Evolutionary conservation across 2,329 filamentous ascomycete genomes (phyloP).

Genomic region (Colletotrichum trifolii): DNA sequence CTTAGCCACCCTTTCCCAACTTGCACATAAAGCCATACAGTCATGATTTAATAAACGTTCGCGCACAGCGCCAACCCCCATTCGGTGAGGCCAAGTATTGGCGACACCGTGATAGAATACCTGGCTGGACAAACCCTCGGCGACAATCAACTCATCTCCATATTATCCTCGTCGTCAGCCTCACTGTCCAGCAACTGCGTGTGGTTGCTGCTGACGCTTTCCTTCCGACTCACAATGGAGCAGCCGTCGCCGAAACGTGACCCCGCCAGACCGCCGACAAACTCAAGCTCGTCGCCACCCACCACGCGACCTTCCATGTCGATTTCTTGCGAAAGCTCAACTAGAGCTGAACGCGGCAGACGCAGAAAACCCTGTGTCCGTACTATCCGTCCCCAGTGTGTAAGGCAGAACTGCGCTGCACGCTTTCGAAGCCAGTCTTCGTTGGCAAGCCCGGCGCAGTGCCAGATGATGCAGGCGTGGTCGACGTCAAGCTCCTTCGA

Average conservation of each 20-base stretch:
- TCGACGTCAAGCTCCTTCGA: slow-evolving; percentile 93
- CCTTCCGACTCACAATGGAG: slow-evolving; percentile 59
- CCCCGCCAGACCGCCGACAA: slow-evolving; percentile 61
- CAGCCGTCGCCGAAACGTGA: slow-evolving; percentile 57
- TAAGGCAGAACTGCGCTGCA: slow-evolving; percentile 88
- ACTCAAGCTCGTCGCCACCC: slow-evolving; percentile 83
- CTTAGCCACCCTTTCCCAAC: neutral
- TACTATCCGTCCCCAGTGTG: slow-evolving; percentile 94
- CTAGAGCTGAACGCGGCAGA: slow-evolving; percentile 80
- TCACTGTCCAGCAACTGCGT: slow-evolving; percentile 69
- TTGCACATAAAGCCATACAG: slow-evolving; percentile 16
- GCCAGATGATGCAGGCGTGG: slow-evolving; percentile 96
- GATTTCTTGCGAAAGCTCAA: slow-evolving; percentile 93
- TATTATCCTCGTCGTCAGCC: slow-evolving; percentile 70
- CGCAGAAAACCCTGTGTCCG: slow-evolving; percentile 87
- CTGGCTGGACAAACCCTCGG: neutral
- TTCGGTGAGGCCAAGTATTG: neutral
- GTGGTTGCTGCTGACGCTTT: slow-evolving; percentile 69
- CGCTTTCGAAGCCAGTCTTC: slow-evolving; percentile 95
- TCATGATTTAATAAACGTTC: slow-evolving; percentile 10
- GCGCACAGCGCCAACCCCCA: neutral
- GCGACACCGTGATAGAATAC: too few relatives aligned
- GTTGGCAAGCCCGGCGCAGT: slow-evolving; percentile 87
- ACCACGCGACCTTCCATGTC: slow-evolving; percentile 93
- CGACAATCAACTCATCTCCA: slow-evolving; percentile 61